Conservation (phyloP, 2,329 filamentous ascomycete genomes). For the Alternaria sp. region DNA sequence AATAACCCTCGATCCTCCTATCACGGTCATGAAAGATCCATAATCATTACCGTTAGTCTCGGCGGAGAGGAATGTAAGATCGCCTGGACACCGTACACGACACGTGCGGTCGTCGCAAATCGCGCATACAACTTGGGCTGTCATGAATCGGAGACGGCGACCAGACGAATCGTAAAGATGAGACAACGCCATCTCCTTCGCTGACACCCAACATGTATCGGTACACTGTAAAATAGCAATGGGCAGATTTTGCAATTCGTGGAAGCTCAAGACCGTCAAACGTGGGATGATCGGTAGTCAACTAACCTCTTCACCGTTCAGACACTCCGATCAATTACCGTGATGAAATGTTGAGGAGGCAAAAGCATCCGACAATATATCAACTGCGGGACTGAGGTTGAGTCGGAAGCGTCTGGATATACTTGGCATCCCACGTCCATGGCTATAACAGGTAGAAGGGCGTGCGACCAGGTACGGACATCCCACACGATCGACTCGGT, state of each 20-base stretch:
- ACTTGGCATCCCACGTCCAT: conserved; percentile 35
- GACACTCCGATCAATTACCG: not conserved
- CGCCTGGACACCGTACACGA: not conserved
- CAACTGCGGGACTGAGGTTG: conserved; percentile 17
- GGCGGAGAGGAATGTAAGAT: not conserved
- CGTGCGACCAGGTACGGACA: conserved; percentile 17
- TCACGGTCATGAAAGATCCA: not conserved
- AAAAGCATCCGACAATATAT: conserved; percentile 4
- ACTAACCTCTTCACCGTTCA: not conserved
- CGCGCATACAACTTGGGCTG: not conserved
- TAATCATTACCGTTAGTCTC: not conserved
- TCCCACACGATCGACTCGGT: conserved; percentile 28
- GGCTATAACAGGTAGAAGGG: conserved; percentile 20
- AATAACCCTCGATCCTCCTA: not conserved
- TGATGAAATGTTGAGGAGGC: conserved; percentile 22
- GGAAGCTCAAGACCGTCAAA: not conserved
- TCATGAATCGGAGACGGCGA: not conserved
- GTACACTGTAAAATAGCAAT: not conserved
- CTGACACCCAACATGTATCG: conserved; percentile 1
- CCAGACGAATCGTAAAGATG: not conserved
- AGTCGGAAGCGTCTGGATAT: conserved; percentile 14
- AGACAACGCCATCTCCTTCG: not conserved
- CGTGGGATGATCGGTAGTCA: conserved; percentile 3
- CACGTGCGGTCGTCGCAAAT: not conserved
- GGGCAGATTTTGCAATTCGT: not conserved